Percentiles rank a stretch among this genome's conserved stretches.
Conservation (phyloP, 2,329 filamentous ascomycete species). For the Myriosclerotinia duriaeana region DNA sequence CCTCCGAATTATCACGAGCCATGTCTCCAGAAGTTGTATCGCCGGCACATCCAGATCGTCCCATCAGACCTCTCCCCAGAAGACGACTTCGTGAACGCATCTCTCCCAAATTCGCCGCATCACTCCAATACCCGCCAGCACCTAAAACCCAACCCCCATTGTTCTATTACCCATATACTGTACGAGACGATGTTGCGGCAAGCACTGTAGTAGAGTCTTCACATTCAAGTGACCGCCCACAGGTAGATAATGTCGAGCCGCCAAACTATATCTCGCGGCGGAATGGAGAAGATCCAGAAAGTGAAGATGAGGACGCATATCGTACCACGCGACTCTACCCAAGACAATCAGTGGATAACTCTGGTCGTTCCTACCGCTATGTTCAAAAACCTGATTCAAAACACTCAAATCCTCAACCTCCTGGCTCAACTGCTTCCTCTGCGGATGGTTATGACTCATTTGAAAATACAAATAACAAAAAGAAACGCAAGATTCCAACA, state of each 20-base stretch:
- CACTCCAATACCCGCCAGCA: constrained; percentile 77
- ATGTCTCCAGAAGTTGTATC: constrained; percentile 76
- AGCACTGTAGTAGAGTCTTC: constrained; percentile 38
- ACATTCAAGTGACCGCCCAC: constrained; percentile 38
- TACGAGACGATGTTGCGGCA: constrained; percentile 41
- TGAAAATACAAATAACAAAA: constrained; percentile 99
- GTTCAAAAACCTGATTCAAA: constrained; percentile 49
- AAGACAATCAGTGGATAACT: constrained; percentile 49
- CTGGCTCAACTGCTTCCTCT: constrained; percentile 68
- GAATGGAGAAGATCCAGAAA: constrained; percentile 56
- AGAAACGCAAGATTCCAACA: constrained; percentile 96
- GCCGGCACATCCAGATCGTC: constrained; percentile 75
- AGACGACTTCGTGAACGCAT: constrained; percentile 83
- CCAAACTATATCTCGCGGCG: constrained; percentile 48
- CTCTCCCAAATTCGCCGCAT: constrained; percentile 78
- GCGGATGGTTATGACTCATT: constrained; percentile 93
- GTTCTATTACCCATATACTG: constrained; percentile 65
- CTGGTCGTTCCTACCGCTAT: constrained; percentile 47
- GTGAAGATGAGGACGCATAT: constrained; percentile 56
- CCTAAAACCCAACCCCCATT: constrained; percentile 70
- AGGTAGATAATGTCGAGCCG: constrained; percentile 38
- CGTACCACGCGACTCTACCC: constrained; percentile 43
- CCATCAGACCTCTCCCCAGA: constrained; percentile 89
- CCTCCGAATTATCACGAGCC: constrained; percentile 41
- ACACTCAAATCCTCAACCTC: constrained; percentile 53